Evolutionary conservation across 1,284 basidiomycete genomes (phyloP).

Genomic region (Apiotrichum siamense): DNA sequence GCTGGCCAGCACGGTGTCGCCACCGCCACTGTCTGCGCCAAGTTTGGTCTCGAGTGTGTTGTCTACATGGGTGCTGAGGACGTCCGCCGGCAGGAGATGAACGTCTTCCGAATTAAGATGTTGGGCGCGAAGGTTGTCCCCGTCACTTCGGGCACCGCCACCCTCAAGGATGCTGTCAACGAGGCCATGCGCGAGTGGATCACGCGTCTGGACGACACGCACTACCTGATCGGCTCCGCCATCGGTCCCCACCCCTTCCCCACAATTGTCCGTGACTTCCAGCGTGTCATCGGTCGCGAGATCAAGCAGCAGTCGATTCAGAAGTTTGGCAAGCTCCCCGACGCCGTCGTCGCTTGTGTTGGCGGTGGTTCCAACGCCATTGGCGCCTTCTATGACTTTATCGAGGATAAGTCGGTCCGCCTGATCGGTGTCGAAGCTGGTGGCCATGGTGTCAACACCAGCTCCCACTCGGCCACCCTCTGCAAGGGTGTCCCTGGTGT

Average conservation of each 20-base stretch:
- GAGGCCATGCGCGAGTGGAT: constrained; percentile 98
- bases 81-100: constrained; percentile 87
- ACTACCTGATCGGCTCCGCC: constrained; percentile 94
- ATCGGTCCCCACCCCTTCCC: constrained; percentile 99
- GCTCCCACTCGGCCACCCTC: constrained; percentile 85
- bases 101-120: constrained; percentile 98
- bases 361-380: constrained; percentile 98
- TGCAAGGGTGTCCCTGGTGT: constrained; percentile 87
- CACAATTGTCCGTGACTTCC: constrained; percentile 97
- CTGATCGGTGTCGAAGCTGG: constrained; percentile 93
- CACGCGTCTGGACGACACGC: constrained; percentile 84
- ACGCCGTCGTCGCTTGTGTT: constrained; percentile 92
- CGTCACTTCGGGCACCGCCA: constrained; percentile 89
- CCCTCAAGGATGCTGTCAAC: constrained; percentile 96
- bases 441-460: constrained; percentile 85
- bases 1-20: constrained; percentile 99
- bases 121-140: constrained; percentile 89
- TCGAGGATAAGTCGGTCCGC: constrained; percentile 71
- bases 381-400: constrained; percentile 92
- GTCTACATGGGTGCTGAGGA: constrained; percentile 99
- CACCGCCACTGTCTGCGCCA: constrained; percentile 94
- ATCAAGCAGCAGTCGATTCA: constrained; percentile 82
- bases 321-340: constrained; percentile 75
- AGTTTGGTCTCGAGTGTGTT: constrained; percentile 91
- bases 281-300: constrained; percentile 89